Base-by-base conservation (phyloP, 495 filamentous ascomycete genomes). In the Penicillium arizonense region DNA sequence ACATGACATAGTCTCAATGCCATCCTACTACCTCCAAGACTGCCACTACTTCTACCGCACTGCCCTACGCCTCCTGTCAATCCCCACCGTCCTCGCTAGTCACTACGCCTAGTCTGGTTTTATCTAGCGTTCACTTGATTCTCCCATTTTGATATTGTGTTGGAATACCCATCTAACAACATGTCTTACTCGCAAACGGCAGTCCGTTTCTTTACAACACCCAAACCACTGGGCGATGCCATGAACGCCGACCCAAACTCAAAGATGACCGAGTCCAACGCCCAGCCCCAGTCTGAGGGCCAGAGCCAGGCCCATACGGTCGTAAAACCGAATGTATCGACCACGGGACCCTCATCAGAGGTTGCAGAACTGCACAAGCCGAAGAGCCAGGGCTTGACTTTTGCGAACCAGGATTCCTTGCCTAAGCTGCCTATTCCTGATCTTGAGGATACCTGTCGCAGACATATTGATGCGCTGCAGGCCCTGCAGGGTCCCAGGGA, bases 391-490 rank as follows among this genome's bases (percentile, higher is more conserved):
- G 72, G 73, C 8, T 82, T 96, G 60, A 97, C 94, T 0, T 98
- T 90, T 70, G 87, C 92, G 33, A 78, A 84, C 52, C 92, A 98
- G 65, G 91, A 96, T 52, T 84, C 84, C 56, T 79, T 98, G 3
- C 89, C 91, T 10, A 96, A 96, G 69, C 76, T 98, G 23, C 94
- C 94, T 16, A 96, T 98, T 49, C 93, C 95, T 3, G 90, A 96
- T n/a, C 80, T 98, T 11, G 88, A 92, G 48, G 74, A 72, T 52
- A 91, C 88, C 5, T 90, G 87, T 62, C 79, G 83, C 57, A 91
- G 84, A 59, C 96, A 97, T 64, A 73, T 96, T 2, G 77, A 85
- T 11, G 84, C 87, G n/a, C 73, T 98, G 46, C 83, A 83, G 58
- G 91, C 92, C 2, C 73, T 98, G 33, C 94, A 98, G 69, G 82